These are phyloP conservation scores for Pyrus hybrid DNA, from an alignment of 331 rosid genomes.

Conservation along the genomic window DNA sequence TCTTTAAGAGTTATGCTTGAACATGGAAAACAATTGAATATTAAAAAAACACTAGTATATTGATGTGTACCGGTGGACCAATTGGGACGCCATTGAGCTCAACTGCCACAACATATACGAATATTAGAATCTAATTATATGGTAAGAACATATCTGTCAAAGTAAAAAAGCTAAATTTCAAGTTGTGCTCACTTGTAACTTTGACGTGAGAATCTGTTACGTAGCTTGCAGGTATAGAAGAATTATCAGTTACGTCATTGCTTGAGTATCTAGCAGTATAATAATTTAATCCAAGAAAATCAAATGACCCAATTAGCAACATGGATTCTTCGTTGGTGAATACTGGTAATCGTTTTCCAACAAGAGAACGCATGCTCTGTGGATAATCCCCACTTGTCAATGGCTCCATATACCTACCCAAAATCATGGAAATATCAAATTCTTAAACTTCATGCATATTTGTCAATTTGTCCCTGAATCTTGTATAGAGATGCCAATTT, in stretches of 20 bases:
- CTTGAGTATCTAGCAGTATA: background rate
- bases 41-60: background rate
- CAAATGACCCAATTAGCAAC: background rate
- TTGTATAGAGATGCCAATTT: too few species aligned
- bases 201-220: background rate
- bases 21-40: too few species aligned
- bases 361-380: background rate
- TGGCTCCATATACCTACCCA: background rate
- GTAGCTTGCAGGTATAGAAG: background rate
- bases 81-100: background rate
- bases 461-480: too few species aligned
- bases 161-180: too few species aligned
- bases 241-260: background rate
- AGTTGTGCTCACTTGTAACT: background rate
- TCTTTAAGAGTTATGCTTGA: background rate
- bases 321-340: background rate
- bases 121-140: background rate
- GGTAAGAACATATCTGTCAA: background rate
- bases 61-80: background rate
- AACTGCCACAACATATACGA: background rate
- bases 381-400: background rate
- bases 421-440: too few species aligned
- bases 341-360: background rate
- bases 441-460: too few species aligned
- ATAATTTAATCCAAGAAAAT: too few species aligned